Conservation (phyloP, 2,329 filamentous ascomycete species). For the Ceratocystis cubensis region DNA sequence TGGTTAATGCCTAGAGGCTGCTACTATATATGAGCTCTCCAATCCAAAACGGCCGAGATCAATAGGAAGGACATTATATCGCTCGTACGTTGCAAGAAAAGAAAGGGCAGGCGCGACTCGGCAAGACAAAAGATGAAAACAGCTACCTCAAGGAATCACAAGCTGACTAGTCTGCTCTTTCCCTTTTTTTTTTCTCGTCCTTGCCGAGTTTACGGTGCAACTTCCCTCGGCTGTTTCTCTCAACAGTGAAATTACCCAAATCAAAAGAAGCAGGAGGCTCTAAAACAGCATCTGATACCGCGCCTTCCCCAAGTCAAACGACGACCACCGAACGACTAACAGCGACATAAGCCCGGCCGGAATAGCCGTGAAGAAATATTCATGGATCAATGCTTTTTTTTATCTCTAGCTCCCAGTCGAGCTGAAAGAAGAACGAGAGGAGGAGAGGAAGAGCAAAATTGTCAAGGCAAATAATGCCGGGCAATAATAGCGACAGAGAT, state of each 20-base stretch:
- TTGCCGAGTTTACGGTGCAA: not conserved
- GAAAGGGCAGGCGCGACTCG: conserved; percentile 1
- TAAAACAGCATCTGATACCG: not conserved
- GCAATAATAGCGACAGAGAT: not conserved
- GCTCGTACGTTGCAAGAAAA: not conserved
- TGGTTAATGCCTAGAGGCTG: too few relatives aligned
- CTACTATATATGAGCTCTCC: too few relatives aligned
- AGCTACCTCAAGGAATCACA: not conserved
- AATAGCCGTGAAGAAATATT: conserved; percentile 3
- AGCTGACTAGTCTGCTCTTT: not conserved
- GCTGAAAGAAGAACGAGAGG: conserved; percentile 3
- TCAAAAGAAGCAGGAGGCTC: not conserved
- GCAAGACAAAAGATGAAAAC: not conserved
- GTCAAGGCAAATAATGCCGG: not conserved
- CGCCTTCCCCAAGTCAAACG: not conserved
- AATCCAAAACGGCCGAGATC: not conserved
- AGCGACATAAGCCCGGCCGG: not conserved
- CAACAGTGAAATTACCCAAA: not conserved
- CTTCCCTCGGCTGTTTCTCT: too few relatives aligned
- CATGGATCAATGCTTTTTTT: not conserved
- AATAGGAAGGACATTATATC: too few relatives aligned
- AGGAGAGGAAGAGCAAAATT: not conserved
- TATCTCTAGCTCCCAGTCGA: not conserved
- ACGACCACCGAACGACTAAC: not conserved
- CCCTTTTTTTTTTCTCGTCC: too few relatives aligned